A percentile compares a stretch with the other conserved stretches of the same genome.
These are phyloP conservation scores for Lizonia empirigonia DNA, from an alignment of 2,329 filamentous ascomycete genomes.

Conservation along the genomic window DNA sequence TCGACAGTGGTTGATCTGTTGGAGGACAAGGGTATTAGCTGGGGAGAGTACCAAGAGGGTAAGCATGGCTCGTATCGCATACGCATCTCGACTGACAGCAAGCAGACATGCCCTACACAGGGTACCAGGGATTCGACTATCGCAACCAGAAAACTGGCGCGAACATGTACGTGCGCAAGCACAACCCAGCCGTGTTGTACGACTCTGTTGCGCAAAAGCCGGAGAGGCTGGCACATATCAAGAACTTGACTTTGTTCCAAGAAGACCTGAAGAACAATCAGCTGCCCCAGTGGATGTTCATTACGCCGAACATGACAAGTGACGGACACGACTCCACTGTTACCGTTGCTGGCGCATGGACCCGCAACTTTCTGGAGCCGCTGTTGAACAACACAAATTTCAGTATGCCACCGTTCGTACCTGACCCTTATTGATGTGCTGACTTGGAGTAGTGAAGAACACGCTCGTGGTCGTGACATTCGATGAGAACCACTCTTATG, in stretches of 20 bases:
- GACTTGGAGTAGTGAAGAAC: conserved; percentile 58
- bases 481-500: conserved; percentile 77
- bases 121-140: conserved; percentile 66
- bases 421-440: neutral
- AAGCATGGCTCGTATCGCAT: neutral
- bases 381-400: conserved; percentile 73
- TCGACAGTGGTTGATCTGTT: conserved; percentile 51
- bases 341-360: conserved; percentile 71
- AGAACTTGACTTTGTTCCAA: conserved; percentile 74
- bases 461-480: conserved; percentile 78
- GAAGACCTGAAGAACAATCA: conserved; percentile 29
- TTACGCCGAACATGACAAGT: conserved; percentile 71
- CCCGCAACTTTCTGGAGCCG: conserved; percentile 69
- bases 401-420: conserved; percentile 41
- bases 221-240: conserved; percentile 69
- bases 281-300: conserved; percentile 43
- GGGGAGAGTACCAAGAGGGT: conserved; percentile 71
- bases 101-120: conserved; percentile 71
- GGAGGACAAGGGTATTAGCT: conserved; percentile 51
- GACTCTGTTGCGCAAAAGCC: conserved; percentile 65
- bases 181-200: conserved; percentile 71
- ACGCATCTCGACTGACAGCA: neutral
- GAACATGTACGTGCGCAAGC: conserved; percentile 83
- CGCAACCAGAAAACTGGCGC: conserved; percentile 69
- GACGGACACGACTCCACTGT: conserved; percentile 77